These are phyloP conservation scores for Curvularia sp. DNA, from an alignment of 2,329 filamentous ascomycete genomes.

Conservation along the genomic window DNA sequence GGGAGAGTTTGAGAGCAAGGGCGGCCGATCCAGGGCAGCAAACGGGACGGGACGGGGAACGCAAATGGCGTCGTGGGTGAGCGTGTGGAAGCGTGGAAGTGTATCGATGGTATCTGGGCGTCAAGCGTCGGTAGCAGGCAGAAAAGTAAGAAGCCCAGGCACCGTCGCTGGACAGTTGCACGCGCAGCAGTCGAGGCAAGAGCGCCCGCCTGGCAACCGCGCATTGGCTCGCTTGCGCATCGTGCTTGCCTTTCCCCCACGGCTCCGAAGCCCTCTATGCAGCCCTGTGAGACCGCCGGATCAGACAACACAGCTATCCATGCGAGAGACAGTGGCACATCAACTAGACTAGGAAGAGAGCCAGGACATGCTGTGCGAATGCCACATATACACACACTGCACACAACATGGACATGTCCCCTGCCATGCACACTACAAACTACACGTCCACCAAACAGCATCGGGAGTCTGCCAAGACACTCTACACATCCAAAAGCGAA, in stretches of 20 bases:
- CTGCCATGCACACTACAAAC: too few relatives aligned
- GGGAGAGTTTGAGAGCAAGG: neutral
- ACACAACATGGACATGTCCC: neutral
- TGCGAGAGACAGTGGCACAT: too few relatives aligned
- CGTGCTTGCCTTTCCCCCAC: constrained; percentile 30
- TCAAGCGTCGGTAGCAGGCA: neutral
- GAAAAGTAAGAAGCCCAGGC: constrained; percentile 12
- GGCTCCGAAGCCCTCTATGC: constrained; percentile 21
- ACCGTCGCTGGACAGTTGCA: constrained; percentile 10
- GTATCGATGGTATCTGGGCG: too few relatives aligned
- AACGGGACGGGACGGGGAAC: constrained; percentile 13
- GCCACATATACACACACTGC: neutral
- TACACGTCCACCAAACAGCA: neutral
- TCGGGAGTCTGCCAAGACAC: constrained; percentile 2
- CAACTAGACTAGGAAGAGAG: too few relatives aligned
- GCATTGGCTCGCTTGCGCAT: constrained; percentile 37
- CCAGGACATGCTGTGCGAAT: too few relatives aligned
- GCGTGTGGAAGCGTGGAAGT: neutral
- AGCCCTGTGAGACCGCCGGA: constrained; percentile 17
- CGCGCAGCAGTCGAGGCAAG: constrained; percentile 11
- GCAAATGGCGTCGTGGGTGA: neutral
- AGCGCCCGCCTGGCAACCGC: constrained; percentile 26
- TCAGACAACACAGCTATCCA: too few relatives aligned
- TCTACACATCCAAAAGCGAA: constrained; percentile 3
- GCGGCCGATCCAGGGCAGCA: constrained; percentile 23